These are phyloP conservation scores for Aspergillus thermomutatus DNA, from an alignment of 2,329 filamentous ascomycete genomes.

Conservation along the genomic window DNA sequence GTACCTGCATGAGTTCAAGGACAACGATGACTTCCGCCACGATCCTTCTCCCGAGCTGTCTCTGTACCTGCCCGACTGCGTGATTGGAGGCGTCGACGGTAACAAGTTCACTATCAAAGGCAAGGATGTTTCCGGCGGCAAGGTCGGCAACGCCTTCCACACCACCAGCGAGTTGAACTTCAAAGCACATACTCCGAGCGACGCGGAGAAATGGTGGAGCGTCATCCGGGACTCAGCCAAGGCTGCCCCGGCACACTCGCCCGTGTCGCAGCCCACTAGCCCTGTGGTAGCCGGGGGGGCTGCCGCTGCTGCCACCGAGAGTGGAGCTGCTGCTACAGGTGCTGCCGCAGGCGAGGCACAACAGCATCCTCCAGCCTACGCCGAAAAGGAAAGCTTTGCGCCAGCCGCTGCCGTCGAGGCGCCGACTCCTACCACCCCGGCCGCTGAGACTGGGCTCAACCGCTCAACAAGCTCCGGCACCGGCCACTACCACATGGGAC, in stretches of 20 bases:
- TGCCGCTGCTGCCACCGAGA: neutral
- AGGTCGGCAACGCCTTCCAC: slow-evolving; percentile 74
- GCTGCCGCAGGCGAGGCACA: slow-evolving; percentile 1
- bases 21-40: slow-evolving; percentile 67
- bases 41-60: slow-evolving; percentile 73
- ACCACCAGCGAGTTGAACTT: slow-evolving; percentile 78
- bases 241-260: slow-evolving; percentile 8
- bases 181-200: slow-evolving; percentile 77
- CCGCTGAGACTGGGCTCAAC: neutral
- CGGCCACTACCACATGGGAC: neutral
- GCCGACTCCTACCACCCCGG: neutral
- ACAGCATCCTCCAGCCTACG: slow-evolving; percentile 23
- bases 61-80: slow-evolving; percentile 87
- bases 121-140: slow-evolving; percentile 78
- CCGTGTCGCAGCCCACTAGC: slow-evolving; percentile 9
- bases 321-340: slow-evolving; percentile 1
- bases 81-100: slow-evolving; percentile 68
- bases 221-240: slow-evolving; percentile 53
- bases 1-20: slow-evolving; percentile 95
- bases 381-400: slow-evolving; percentile 21
- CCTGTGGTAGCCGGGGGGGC: slow-evolving; percentile 6
- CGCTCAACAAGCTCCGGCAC: neutral
- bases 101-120: slow-evolving; percentile 93
- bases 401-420: neutral
- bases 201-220: slow-evolving; percentile 82